These are phyloP conservation scores for Rhizomucor miehei DNA, from an alignment of 371 early-diverging fungal species.

Conservation along the genomic window DNA sequence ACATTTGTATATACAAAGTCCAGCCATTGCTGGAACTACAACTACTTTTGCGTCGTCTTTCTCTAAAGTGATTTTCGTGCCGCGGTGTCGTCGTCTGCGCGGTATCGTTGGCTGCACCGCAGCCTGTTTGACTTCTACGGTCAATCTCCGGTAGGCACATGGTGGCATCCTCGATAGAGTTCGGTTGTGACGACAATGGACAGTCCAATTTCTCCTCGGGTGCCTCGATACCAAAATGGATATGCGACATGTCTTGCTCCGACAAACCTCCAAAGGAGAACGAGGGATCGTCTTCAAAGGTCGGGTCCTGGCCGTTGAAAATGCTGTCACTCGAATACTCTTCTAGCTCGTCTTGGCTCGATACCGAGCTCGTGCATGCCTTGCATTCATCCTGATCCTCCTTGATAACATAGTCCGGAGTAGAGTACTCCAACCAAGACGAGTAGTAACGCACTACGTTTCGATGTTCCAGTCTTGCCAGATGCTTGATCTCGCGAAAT, in stretches of 20 bases:
- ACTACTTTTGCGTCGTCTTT: constrained; percentile 2
- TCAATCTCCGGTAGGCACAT: too few relatives aligned
- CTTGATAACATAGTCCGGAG: constrained; percentile 15
- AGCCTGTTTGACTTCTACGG: too few relatives aligned
- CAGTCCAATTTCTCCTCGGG: too few relatives aligned
- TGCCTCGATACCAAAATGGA: constrained; percentile 2
- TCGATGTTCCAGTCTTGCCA: constrained; percentile 83
- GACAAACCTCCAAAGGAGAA: neutral
- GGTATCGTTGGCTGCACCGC: too few relatives aligned
- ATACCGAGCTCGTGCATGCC: too few relatives aligned
- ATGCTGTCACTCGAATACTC: constrained; percentile 5
- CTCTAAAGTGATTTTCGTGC: neutral
- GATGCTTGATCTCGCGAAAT: constrained; percentile 87
- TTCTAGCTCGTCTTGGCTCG: constrained; percentile 4
- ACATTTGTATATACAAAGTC: constrained; percentile 85
- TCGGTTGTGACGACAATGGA: too few relatives aligned
- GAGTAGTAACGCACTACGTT: constrained; percentile 92
- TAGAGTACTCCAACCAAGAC: constrained; percentile 85
- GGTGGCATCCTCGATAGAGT: too few relatives aligned
- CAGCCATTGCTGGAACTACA: constrained; percentile 19
- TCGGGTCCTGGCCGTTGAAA: constrained; percentile 16
- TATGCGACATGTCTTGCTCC: constrained; percentile 7
- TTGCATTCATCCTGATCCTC: constrained; percentile 4
- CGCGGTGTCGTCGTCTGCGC: neutral
- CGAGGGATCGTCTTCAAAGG: constrained; percentile 11